These are phyloP conservation scores for Nemania serpens DNA, from an alignment of 2,329 filamentous ascomycete species.

Conservation along the genomic window DNA sequence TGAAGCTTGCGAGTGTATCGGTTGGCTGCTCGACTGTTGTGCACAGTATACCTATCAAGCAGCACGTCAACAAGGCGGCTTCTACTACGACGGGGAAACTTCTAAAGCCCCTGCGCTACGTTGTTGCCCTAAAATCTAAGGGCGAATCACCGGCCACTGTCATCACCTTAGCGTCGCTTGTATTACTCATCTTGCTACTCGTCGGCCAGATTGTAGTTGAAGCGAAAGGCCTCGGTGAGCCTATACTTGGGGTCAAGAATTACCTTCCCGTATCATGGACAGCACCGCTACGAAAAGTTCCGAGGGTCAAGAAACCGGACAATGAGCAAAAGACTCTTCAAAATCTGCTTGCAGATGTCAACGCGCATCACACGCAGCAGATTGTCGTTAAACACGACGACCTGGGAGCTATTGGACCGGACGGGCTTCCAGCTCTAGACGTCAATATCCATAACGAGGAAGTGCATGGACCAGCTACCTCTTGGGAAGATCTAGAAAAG, in stretches of 20 bases:
- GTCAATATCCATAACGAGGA: constrained; percentile 53
- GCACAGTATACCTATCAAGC: constrained; percentile 74
- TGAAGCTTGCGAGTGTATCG: constrained; percentile 81
- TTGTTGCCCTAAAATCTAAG: constrained; percentile 65
- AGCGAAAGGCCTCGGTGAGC: constrained; percentile 59
- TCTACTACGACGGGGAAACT: constrained; percentile 44
- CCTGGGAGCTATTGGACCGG: constrained; percentile 31
- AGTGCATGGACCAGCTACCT: constrained; percentile 58
- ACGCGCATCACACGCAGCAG: constrained; percentile 42
- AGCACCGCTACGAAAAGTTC: constrained; percentile 32
- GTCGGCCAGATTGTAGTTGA: constrained; percentile 69
- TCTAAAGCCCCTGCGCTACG: constrained; percentile 66
- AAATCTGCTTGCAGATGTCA: constrained; percentile 44
- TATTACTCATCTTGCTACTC: constrained; percentile 65
- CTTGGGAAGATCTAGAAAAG: constrained; percentile 72
- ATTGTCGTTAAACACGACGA: constrained; percentile 45
- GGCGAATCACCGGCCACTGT: constrained; percentile 56
- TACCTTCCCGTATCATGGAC: constrained; percentile 56
- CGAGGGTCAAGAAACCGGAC: constrained; percentile 38
- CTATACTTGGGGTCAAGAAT: constrained; percentile 59
- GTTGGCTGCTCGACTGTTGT: constrained; percentile 80
- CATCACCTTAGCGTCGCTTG: constrained; percentile 57
- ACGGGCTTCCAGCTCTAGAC: constrained; percentile 41
- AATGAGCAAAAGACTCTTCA: constrained; percentile 34
- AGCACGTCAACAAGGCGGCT: constrained; percentile 44